Base-by-base conservation (phyloP, 164 flowering plant genomes). In the Cinnamomum micranthum region DNA sequence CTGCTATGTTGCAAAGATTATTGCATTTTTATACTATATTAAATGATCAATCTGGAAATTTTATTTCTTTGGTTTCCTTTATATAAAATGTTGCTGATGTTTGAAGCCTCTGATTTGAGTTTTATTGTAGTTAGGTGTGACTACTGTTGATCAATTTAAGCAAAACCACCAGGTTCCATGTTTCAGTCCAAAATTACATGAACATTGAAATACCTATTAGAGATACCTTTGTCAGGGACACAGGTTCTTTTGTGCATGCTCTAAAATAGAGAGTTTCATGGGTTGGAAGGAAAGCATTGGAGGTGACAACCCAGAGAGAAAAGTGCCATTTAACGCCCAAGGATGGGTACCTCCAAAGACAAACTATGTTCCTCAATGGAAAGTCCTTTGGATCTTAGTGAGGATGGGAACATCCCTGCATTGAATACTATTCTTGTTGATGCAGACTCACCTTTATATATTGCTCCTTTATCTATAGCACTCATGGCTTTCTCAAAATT, bases 81-180 rank as follows among this genome's bases (percentile, higher is more conserved):
- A 35, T 35, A 35, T 35, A 35, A 35, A 7, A 35, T 35, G 9
- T 35, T 35, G 0, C 9, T 5, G 47, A 35, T 35, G 47, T 0
- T 35, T 35, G 47, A 35, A 35, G 10, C 47, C 47, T 7, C 47
- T 0, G 47, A 7, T 35, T 35, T 35, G 10, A 35, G 47, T 35
- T 6, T 7, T 35, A 10, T 80, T 75, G 50, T 92, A 95, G 99
- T 77, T 76, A 0, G 96, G 97, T 24, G 73, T 92, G 72, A 90
- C 28, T 93, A 50, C 89, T 95, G 28, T 80, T 95, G 73, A 91
- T 92, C 84, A 93, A 95, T 69, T 75, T 93, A 63, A 86, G 91
- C 87, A 92, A 91, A 65, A 80, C 84, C 63, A 92, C 5, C 5
- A 65, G 76, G 20, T 92, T 84, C 80, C 75, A 69, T 13, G 65